Evolutionary conservation across 768 basidiomycete species (phyloP).

Genomic region (Leccinum ochraceum): DNA sequence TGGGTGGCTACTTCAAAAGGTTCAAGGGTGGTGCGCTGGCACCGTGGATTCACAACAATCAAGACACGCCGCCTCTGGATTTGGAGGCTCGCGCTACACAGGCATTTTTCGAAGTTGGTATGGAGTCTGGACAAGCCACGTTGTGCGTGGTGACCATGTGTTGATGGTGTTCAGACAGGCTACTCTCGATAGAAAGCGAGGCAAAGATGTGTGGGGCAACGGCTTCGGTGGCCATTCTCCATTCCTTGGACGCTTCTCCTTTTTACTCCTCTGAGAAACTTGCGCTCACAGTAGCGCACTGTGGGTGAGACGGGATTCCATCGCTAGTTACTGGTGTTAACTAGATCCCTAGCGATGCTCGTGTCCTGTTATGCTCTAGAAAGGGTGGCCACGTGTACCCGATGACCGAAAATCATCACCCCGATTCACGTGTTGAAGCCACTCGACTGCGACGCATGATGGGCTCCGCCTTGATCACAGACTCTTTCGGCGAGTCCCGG

Average conservation of each 20-base stretch:
- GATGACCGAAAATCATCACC: constrained; percentile 95
- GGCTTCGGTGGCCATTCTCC: constrained; percentile 88
- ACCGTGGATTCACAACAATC: constrained; percentile 55
- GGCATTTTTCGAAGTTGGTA: constrained; percentile 80
- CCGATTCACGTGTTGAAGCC: constrained; percentile 87
- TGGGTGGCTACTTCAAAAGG: constrained; percentile 90
- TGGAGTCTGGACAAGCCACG: constrained; percentile 22
- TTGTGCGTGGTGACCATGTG: constrained; percentile 4
- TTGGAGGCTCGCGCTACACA: constrained; percentile 84
- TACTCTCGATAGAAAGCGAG: constrained; percentile 64
- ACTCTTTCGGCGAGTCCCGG: constrained; percentile 93
- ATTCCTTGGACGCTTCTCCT: constrained; percentile 81
- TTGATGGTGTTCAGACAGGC: constrained; percentile 53
- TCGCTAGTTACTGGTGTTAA: constrained; percentile 9
- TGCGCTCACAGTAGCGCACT: constrained; percentile 87
- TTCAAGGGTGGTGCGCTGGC: constrained; percentile 79
- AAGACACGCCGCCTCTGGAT: constrained; percentile 48
- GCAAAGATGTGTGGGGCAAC: constrained; percentile 85
- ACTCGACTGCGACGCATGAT: constrained; percentile 85
- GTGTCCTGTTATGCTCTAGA: constrained; percentile 79
- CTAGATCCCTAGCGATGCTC: constrained; percentile 67
- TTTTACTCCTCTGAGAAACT: constrained; percentile 81
- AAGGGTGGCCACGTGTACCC: constrained; percentile 71
- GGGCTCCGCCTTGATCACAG: constrained; percentile 86
- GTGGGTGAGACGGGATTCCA: constrained; percentile 58